Evolutionary conservation across 441 rosid species (phyloP), one percentile per base, ranked within the genome.

Genomic region (Dalechampia spathulata): DNA sequence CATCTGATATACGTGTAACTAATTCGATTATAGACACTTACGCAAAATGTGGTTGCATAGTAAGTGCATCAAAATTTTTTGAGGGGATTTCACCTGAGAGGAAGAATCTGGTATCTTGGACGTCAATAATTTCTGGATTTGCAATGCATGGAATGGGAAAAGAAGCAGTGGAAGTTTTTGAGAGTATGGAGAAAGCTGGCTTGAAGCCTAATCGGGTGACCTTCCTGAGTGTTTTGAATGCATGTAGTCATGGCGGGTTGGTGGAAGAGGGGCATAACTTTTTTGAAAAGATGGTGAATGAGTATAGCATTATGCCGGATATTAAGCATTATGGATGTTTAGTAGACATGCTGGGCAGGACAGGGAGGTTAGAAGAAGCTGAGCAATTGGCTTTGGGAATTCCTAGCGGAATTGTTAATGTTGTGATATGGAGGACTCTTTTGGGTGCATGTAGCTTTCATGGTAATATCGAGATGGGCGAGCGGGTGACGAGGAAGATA

Each of bases 221-320:
- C 0, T 82, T 82, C 68, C 59, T 87, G 69, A 83, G 96, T 57
- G 79, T 87, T 53, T 63, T 92, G 60, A 86, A 72, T 75, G 97
- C 90, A 42, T 89, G 92, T 56, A 87, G 96, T 61, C 99, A 89
- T 65, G 94, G 88, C 71, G 96, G 87, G 27, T 69, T 83, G 68
- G 81, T 83, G 12, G 90, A 89, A 49, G 86, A 83, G 42, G 95
- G 96, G 57, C 70, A 83, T n/a, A 66, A 73, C 57, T 79, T 83
- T 65, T 93, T 85, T 52, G 34, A 80, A 30, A 71, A 58, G 69
- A 89, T 87, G 96, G 78, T 74, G 39, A 71, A 52, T 7, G 70
- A 78, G 52, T 68, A 72, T 67, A 66, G 58, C 68, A 58, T 83
- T 55, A 55, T 22, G 28, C 92, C 95, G 0, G 84, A 85, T 49